phyloP scores from a whole-genome alignment of 768 basidiomycete genomes.

The Phanerodontia chrysosporium region DNA sequence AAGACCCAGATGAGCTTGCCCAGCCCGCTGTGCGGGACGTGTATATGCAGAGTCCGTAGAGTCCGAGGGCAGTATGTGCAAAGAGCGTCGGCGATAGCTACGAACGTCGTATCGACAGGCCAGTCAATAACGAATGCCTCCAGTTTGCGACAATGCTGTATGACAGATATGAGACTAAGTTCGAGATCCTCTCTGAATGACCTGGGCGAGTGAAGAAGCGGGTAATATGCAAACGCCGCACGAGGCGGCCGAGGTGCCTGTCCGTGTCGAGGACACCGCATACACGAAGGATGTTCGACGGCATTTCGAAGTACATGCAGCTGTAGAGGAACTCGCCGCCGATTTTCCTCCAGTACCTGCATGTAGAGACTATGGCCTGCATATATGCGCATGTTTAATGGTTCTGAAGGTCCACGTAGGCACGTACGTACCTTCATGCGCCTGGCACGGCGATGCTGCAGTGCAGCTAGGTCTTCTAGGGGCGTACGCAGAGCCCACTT shows the following conservation, averaged over 20 bases:
- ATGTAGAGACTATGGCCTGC: constrained; percentile 67
- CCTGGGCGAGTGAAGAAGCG: constrained; percentile 42
- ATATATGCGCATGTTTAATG: neutral
- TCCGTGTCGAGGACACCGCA: constrained; percentile 49
- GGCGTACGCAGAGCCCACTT: constrained; percentile 61
- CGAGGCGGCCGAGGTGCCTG: constrained; percentile 64
- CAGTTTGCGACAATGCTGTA: constrained; percentile 66
- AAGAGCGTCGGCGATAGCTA: constrained; percentile 61
- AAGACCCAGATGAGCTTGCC: constrained; percentile 73
- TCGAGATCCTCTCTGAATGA: constrained; percentile 43
- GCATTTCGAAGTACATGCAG: constrained; percentile 63
- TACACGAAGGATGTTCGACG: constrained; percentile 48
- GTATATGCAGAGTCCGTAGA: constrained; percentile 60
- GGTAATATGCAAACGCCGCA: constrained; percentile 64
- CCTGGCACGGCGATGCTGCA: constrained; percentile 57
- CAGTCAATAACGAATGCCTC: constrained; percentile 69
- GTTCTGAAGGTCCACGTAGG: neutral
- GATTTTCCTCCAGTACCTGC: constrained; percentile 56
- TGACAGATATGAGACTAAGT: constrained; percentile 48
- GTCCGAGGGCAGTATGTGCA: constrained; percentile 44
- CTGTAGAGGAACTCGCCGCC: constrained; percentile 67
- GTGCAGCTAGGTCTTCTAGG: constrained; percentile 50
- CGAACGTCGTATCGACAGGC: constrained; percentile 56
- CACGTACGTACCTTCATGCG: constrained; percentile 59
- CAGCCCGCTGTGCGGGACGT: constrained; percentile 48